phyloP scores from a whole-genome alignment of 2,329 filamentous ascomycete genomes.

The Alternaria ventricosa region DNA sequence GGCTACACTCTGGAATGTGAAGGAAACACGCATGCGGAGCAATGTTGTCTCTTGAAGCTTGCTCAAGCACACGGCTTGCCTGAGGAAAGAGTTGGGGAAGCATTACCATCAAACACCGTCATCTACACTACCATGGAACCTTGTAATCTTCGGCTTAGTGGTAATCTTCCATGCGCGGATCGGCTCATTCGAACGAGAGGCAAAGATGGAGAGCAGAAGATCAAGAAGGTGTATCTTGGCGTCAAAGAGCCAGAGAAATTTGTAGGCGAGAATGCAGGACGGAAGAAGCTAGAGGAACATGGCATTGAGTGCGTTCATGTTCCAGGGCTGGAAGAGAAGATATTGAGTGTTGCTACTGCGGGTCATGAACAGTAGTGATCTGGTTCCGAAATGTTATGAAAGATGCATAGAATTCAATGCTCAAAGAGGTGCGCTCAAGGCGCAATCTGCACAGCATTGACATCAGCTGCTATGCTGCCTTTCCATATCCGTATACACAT shows the following conservation, averaged over 20 bases:
- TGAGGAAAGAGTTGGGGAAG: conserved; percentile 62
- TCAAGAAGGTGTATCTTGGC: conserved; percentile 83
- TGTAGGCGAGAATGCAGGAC: conserved; percentile 80
- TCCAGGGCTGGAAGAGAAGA: conserved; percentile 77
- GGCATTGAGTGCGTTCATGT: conserved; percentile 79
- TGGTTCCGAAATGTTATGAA: not conserved
- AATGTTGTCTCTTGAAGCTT: conserved; percentile 85
- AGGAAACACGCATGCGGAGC: conserved; percentile 96
- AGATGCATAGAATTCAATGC: not conserved
- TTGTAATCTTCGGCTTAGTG: conserved; percentile 75
- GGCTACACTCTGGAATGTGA: conserved; percentile 90
- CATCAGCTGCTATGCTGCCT: not conserved
- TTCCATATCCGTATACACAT: conserved; percentile 70
- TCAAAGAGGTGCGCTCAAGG: too few relatives aligned
- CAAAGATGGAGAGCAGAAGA: conserved; percentile 59
- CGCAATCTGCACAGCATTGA: too few relatives aligned
- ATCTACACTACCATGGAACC: conserved; percentile 96
- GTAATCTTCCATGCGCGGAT: conserved; percentile 79
- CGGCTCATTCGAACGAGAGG: conserved; percentile 67
- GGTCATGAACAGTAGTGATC: conserved; percentile 65
- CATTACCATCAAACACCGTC: conserved; percentile 61
- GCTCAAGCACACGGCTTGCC: conserved; percentile 45
- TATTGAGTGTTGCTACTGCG: conserved; percentile 80
- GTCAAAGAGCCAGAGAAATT: conserved; percentile 91
- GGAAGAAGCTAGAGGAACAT: conserved; percentile 70